phyloP scores from a whole-genome alignment of 2,329 filamentous ascomycete species.

The Blastomyces percursus region DNA sequence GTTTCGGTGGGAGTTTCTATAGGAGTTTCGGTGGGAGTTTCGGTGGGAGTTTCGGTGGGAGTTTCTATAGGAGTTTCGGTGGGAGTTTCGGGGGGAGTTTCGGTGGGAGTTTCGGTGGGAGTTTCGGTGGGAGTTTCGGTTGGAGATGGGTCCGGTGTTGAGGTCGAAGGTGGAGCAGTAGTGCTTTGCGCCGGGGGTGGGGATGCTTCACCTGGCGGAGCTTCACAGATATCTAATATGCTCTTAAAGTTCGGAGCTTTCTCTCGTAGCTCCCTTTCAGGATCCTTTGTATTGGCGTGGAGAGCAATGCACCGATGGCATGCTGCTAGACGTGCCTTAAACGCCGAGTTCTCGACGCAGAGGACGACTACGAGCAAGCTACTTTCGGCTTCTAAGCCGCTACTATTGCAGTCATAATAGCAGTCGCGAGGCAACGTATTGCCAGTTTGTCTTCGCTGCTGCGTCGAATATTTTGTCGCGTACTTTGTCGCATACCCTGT shows the following conservation, averaged over 20 bases:
- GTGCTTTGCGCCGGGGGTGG: neutral
- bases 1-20: neutral
- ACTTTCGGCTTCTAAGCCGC: too few species aligned
- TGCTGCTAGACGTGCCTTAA: neutral
- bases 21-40: neutral
- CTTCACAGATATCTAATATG: neutral
- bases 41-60: neutral
- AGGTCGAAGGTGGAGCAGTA: neutral
- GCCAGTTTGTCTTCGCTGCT: slow-evolving; percentile 20
- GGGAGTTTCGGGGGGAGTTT: neutral
- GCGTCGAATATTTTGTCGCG: neutral
- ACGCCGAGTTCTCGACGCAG: neutral
- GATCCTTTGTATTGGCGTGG: neutral
- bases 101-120: neutral
- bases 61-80: neutral
- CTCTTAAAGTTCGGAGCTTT: too few species aligned
- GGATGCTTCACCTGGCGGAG: neutral
- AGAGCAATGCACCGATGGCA: neutral
- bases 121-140: neutral
- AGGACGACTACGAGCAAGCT: neutral
- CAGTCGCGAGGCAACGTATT: neutral
- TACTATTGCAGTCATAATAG: too few species aligned
- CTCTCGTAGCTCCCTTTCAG: neutral
- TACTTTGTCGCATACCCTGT: neutral
- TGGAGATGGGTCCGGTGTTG: neutral